Base-by-base conservation (phyloP, 2,329 filamentous ascomycete genomes). In the Penicillium griseofulvum region DNA sequence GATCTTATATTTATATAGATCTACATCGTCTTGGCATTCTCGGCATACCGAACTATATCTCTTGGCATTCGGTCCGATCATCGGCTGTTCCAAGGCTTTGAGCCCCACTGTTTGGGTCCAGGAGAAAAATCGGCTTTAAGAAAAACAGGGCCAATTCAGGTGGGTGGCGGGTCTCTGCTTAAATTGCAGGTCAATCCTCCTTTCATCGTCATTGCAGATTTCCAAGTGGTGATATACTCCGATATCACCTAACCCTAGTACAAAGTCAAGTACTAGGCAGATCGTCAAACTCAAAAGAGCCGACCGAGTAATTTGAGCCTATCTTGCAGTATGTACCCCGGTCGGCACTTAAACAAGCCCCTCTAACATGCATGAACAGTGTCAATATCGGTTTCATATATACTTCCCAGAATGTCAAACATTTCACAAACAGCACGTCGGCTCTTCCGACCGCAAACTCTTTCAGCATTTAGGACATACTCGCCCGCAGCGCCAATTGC, bases 31-130 rank as follows among this genome's bases (percentile, higher is more conserved):
- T 33, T 38, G 46, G 38, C 44, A 12, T 29, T 44, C 39, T 55
- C 52, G 52, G 52, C 52, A 55, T 55, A n/a, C 52, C 52, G 52
- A 39, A 26, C 16, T 28, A 33, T 34, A 42, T 19, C 2, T 22
- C 48, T 53, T 62, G 63, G 61, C 58, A 63, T 17, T 55, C 61
- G 58, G 61, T 52, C 61, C 62, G 61, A 61, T 57, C 54, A 37
- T 64, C 63, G 63, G 63, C 56, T 36, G 37, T 57, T 61, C 31
- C 43, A 45, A 24, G 19, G 14, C 14, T n/a, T 24, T 33, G 12
- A 10, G 54, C 51, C 63, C 63, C 63, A 64, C 61, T 41, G 44
- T 33, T 33, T 59, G 49, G 59, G 24, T 56, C 59, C 45, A 36
- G 39, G 47, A 57, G 61, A 62, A 59, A 63, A 52, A 46, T 55